phyloP scores from a whole-genome alignment of 2,329 filamentous ascomycete species.

The Allantophomopsis lycopodina region DNA sequence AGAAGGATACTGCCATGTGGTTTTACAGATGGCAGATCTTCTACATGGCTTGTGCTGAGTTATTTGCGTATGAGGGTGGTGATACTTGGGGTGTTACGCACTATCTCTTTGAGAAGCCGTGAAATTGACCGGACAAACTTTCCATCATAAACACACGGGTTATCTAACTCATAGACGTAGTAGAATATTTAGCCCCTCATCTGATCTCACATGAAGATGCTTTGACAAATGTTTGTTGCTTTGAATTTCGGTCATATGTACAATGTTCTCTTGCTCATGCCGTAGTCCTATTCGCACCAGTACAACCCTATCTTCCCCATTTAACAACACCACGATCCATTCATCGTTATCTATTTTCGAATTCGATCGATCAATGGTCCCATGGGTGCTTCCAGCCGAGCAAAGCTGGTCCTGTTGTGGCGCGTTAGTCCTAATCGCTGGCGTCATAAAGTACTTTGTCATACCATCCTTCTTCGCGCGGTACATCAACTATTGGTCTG shows the following conservation, averaged over 20 bases:
- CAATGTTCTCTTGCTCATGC: too few relatives aligned
- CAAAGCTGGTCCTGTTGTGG: conserved; percentile 50
- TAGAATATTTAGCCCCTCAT: too few relatives aligned
- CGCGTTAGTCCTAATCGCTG: neutral
- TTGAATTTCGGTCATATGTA: too few relatives aligned
- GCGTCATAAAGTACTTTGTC: conserved; percentile 4
- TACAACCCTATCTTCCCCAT: too few relatives aligned
- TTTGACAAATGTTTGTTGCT: too few relatives aligned
- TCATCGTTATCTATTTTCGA: too few relatives aligned
- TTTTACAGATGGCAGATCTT: conserved; percentile 62
- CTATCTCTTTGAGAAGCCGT: conserved; percentile 49
- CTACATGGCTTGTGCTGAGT: conserved; percentile 56
- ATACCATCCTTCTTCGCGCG: conserved; percentile 87
- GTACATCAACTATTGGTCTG: conserved; percentile 67
- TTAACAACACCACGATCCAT: too few relatives aligned
- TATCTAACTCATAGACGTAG: too few relatives aligned
- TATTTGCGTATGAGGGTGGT: conserved; percentile 51
- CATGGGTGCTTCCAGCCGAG: conserved; percentile 93
- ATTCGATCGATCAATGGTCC: conserved; percentile 55
- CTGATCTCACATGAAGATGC: too few relatives aligned
- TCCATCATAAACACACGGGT: too few relatives aligned
- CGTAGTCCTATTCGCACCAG: too few relatives aligned
- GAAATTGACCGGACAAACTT: neutral
- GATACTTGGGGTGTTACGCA: conserved; percentile 57
- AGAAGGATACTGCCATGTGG: conserved; percentile 44